Conservation (phyloP, 805 yeast species). For the Candida corydali region DNA sequence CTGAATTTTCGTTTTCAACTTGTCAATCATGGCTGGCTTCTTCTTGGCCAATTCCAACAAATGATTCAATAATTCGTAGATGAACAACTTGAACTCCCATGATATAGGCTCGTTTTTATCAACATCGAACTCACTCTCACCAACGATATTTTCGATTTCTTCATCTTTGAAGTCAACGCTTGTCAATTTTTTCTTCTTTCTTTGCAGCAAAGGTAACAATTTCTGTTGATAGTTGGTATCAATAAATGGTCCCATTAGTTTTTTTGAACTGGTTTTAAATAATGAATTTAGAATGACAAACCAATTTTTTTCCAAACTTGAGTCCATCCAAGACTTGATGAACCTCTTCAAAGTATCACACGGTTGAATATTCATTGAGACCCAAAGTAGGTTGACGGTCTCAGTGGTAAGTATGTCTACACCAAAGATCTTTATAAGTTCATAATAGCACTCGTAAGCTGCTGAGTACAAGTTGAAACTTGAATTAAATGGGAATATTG, state of each 20-base stretch:
- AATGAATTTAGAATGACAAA: conserved; percentile 50
- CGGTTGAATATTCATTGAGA: conserved; percentile 46
- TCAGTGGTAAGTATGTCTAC: conserved; percentile 41
- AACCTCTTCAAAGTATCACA: conserved; percentile 43
- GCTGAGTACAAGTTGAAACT: conserved; percentile 36
- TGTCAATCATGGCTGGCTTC: conserved; percentile 35
- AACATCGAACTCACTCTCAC: conserved; percentile 26
- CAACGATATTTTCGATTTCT: conserved; percentile 39
- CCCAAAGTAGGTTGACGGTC: conserved; percentile 58
- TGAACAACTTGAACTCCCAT: conserved; percentile 52
- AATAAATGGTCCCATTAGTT: conserved; percentile 37
- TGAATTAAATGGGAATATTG: conserved; percentile 44
- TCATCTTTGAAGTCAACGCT: conserved; percentile 35
- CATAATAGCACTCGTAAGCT: conserved; percentile 55
- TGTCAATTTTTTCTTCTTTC: conserved; percentile 34
- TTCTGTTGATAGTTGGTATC: conserved; percentile 37
- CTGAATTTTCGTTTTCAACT: conserved; percentile 43
- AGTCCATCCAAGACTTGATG: conserved; percentile 58
- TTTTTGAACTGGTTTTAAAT: conserved; percentile 41
- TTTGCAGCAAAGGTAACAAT: conserved; percentile 37
- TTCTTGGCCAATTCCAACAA: conserved; percentile 37
- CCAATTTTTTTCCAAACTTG: conserved; percentile 50
- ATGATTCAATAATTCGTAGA: conserved; percentile 44
- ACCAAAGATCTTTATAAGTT: conserved; percentile 50
- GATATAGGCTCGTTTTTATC: conserved; percentile 52